Evolutionary conservation across 2,329 filamentous ascomycete genomes (phyloP).

Genomic region (Geosmithia morbida): DNA sequence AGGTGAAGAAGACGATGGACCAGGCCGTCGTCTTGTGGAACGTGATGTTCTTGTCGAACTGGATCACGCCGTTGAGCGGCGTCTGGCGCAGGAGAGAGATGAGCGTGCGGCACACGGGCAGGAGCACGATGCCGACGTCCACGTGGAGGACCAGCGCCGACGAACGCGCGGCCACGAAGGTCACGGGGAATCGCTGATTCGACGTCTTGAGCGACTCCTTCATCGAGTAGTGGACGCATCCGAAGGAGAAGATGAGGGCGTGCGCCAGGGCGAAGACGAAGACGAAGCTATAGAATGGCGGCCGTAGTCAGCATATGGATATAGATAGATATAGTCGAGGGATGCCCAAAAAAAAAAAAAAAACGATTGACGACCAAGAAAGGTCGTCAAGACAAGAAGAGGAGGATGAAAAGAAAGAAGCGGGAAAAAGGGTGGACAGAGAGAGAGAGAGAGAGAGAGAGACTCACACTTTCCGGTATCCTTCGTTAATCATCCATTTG

Average conservation of each 20-base stretch:
- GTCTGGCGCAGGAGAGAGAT: conserved; percentile 71
- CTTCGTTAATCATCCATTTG: conserved; percentile 82
- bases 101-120: conserved; percentile 72
- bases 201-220: conserved; percentile 60
- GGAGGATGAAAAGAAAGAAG: too few relatives aligned
- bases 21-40: conserved; percentile 77
- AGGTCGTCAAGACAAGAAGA: background rate
- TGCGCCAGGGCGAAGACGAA: conserved; percentile 62
- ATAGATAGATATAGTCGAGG: too few relatives aligned
- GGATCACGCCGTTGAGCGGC: conserved; percentile 72
- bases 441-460: background rate
- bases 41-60: conserved; percentile 81
- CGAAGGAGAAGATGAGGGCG: conserved; percentile 64
- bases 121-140: conserved; percentile 64
- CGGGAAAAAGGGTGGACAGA: background rate
- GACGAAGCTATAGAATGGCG: conserved; percentile 43
- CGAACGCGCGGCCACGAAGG: conserved; percentile 62
- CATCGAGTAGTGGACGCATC: conserved; percentile 64
- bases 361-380: too few relatives aligned
- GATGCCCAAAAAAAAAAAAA: too few relatives aligned
- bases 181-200: conserved; percentile 56
- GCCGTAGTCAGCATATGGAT: too few relatives aligned
- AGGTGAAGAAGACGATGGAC: conserved; percentile 81
- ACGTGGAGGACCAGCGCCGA: conserved; percentile 68
- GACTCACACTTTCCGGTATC: conserved; percentile 61